These are phyloP conservation scores for Sherardia arvensis DNA, from an alignment of 257 asterid species.

Conservation along the genomic window DNA sequence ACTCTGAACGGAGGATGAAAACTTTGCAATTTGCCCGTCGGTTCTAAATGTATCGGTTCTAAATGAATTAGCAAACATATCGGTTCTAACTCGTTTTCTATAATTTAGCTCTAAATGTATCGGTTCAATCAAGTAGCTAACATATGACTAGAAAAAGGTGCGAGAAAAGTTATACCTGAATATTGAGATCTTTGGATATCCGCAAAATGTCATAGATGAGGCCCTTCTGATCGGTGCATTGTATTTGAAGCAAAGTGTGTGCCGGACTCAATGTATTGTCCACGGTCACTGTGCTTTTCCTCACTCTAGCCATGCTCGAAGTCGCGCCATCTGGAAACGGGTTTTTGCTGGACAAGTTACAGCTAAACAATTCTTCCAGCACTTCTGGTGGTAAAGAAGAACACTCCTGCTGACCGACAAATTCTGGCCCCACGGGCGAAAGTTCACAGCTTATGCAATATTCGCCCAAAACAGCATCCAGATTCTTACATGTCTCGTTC, in stretches of 20 bases:
- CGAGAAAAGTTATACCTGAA: conserved; percentile 24
- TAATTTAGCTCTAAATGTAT: background rate
- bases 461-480: conserved; percentile 30
- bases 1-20: too few relatives aligned
- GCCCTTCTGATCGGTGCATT: conserved; percentile 42
- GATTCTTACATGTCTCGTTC: conserved; percentile 27
- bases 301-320: conserved; percentile 16
- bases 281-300: conserved; percentile 25
- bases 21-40: background rate
- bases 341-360: conserved; percentile 25
- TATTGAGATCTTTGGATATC: conserved; percentile 40
- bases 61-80: background rate
- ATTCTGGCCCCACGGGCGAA: conserved; percentile 33
- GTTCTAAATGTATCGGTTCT: background rate
- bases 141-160: background rate
- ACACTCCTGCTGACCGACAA: conserved; percentile 26
- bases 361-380: conserved; percentile 33
- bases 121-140: background rate
- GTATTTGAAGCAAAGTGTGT: conserved; percentile 43
- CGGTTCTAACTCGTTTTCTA: too few relatives aligned
- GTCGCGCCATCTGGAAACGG: conserved; percentile 13
- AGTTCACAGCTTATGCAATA: conserved; percentile 40
- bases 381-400: conserved; percentile 28
- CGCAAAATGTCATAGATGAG: conserved; percentile 42
- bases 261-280: conserved; percentile 41